Conservation (phyloP, 176 grass and related monocot genomes). For the Chloris gayana region DNA sequence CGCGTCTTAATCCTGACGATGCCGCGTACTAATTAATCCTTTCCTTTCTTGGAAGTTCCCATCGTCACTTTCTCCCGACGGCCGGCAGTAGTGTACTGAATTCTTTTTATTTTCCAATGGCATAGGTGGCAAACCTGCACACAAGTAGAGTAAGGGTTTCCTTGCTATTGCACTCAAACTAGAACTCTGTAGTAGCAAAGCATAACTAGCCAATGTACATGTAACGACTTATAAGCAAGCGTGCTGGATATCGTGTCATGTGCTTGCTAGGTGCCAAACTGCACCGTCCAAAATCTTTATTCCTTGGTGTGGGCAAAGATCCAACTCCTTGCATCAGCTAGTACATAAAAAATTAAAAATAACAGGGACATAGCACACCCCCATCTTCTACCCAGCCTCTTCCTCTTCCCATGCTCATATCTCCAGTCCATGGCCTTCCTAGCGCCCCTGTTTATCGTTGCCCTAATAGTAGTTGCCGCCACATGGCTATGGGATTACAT, state of each 20-base stretch:
- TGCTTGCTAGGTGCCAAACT: background rate
- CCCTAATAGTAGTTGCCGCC: background rate
- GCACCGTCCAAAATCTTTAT: background rate
- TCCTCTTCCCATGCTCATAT: background rate
- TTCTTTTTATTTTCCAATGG: background rate
- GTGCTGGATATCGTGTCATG: background rate
- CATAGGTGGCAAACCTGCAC: background rate
- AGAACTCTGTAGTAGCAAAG: no score
- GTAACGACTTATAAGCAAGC: no score
- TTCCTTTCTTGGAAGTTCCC: background rate
- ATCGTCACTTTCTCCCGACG: background rate
- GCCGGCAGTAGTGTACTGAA: background rate
- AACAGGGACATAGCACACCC: background rate
- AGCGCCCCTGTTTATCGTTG: background rate
- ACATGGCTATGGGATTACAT: constrained; percentile 31
- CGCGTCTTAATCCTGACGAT: background rate
- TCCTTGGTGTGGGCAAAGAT: background rate
- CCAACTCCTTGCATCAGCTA: background rate
- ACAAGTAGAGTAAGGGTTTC: background rate
- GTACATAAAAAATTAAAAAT: background rate
- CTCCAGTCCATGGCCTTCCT: constrained; percentile 30
- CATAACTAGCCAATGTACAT: no score
- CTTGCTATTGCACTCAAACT: background rate
- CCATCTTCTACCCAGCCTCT: background rate
- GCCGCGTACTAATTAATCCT: background rate